phyloP scores from a whole-genome alignment of 441 rosid genomes.

The Eutrema salsugineum region DNA sequence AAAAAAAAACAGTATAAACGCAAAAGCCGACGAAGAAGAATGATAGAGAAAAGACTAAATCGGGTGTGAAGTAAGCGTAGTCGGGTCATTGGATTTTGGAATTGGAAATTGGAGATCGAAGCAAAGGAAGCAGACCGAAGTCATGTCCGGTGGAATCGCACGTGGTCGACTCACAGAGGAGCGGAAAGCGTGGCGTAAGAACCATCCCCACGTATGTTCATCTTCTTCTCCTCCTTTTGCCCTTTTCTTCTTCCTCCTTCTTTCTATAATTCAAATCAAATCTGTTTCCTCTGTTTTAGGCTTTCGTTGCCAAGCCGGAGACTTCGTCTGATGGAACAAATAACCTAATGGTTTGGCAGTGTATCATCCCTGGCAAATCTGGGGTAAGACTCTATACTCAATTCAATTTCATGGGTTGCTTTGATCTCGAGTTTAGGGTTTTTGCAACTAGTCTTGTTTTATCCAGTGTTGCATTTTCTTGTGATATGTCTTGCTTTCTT shows the following conservation, averaged over 20 bases:
- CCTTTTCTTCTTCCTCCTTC: neutral
- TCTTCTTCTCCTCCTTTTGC: neutral
- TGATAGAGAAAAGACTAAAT: neutral
- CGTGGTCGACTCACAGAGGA: slow-evolving; percentile 20
- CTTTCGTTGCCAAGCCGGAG: slow-evolving; percentile 17
- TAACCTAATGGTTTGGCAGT: slow-evolving; percentile 8
- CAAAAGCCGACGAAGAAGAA: neutral
- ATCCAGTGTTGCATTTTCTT: neutral
- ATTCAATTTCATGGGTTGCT: neutral
- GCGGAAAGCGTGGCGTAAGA: slow-evolving; percentile 19
- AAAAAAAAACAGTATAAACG: too few relatives aligned
- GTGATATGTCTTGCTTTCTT: neutral
- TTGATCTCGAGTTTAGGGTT: neutral
- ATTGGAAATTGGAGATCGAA: neutral
- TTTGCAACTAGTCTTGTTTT: neutral
- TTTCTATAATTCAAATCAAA: neutral
- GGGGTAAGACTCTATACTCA: neutral
- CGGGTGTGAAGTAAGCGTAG: neutral
- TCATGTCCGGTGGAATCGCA: slow-evolving; percentile 19
- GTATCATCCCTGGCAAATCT: slow-evolving; percentile 19
- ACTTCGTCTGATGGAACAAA: slow-evolving; percentile 8
- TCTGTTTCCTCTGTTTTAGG: neutral
- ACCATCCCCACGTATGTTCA: slow-evolving; percentile 8
- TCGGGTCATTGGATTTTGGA: neutral
- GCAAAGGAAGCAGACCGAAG: neutral